Conservation (phyloP, 768 basidiomycete species). For the Rhodotorula babjevae region DNA sequence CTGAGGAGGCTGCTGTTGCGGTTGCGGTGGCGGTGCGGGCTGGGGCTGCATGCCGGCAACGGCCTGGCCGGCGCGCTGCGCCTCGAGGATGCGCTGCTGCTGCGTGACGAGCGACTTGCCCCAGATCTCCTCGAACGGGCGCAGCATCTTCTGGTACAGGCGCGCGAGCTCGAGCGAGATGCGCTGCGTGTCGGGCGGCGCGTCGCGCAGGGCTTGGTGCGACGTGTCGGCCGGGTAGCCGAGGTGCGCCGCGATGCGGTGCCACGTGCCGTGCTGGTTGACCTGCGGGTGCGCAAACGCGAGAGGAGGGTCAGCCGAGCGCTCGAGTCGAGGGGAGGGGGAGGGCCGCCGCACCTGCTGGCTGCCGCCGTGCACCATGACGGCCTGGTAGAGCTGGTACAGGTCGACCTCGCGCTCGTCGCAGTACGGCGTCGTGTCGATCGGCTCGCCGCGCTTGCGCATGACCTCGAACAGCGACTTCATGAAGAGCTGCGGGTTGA, state of each 20-base stretch:
- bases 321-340: background rate
- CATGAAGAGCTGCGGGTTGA: slow-evolving; percentile 40
- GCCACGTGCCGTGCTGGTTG: slow-evolving; percentile 28
- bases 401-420: slow-evolving; percentile 40
- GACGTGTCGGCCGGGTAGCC: slow-evolving; percentile 31
- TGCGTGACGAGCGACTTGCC: slow-evolving; percentile 21
- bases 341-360: background rate
- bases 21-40: background rate
- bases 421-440: slow-evolving; percentile 34
- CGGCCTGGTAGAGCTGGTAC: slow-evolving; percentile 38
- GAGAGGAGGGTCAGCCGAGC: background rate
- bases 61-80: slow-evolving; percentile 17
- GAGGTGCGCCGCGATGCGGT: slow-evolving; percentile 34
- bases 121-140: slow-evolving; percentile 42
- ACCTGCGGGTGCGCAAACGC: slow-evolving; percentile 24
- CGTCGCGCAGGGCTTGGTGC: background rate
- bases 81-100: slow-evolving; percentile 22
- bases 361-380: slow-evolving; percentile 34
- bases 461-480: slow-evolving; percentile 41
- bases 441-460: slow-evolving; percentile 40
- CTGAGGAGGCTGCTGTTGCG: slow-evolving; percentile 1
- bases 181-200: slow-evolving; percentile 30
- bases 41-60: background rate
- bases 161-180: slow-evolving; percentile 36
- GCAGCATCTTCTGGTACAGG: slow-evolving; percentile 31